These are phyloP conservation scores for Fusarium mexicanum DNA, from an alignment of 2,329 filamentous ascomycete species.

Conservation along the genomic window DNA sequence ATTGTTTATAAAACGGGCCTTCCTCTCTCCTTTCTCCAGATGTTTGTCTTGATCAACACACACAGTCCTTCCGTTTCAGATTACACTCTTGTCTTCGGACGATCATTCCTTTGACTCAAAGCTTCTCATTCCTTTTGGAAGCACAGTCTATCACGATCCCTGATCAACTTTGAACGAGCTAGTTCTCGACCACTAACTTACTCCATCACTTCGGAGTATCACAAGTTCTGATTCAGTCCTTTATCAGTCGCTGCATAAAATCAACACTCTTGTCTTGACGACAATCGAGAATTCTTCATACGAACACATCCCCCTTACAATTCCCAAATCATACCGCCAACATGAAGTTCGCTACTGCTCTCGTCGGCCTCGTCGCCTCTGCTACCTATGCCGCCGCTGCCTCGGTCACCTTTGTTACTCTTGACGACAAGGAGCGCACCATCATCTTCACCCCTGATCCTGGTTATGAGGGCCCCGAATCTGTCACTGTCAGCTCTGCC, in stretches of 20 bases:
- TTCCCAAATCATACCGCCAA: constrained; percentile 47
- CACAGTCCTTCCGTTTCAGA: constrained; percentile 40
- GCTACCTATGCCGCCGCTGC: constrained; percentile 55
- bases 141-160: constrained; percentile 39
- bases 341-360: constrained; percentile 63
- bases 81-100: constrained; percentile 43
- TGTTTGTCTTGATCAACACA: constrained; percentile 26
- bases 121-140: constrained; percentile 49
- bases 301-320: constrained; percentile 21
- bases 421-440: constrained; percentile 61
- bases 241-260: constrained; percentile 34
- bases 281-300: constrained; percentile 30
- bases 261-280: constrained; percentile 42
- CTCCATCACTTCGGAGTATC: constrained; percentile 20
- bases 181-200: constrained; percentile 38
- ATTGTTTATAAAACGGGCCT: constrained; percentile 45
- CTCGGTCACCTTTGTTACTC: constrained; percentile 68
- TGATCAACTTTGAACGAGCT: constrained; percentile 41
- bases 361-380: constrained; percentile 56
- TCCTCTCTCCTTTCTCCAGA: constrained; percentile 29
- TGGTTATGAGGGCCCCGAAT: constrained; percentile 48
- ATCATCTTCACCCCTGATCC: constrained; percentile 61
- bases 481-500: constrained; percentile 53
- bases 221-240: constrained; percentile 39
- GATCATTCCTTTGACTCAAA: constrained; percentile 42